These are phyloP conservation scores for Cyclostephanos tholiformis DNA, from an alignment of 108 stramenopile species.

Conservation along the genomic window DNA sequence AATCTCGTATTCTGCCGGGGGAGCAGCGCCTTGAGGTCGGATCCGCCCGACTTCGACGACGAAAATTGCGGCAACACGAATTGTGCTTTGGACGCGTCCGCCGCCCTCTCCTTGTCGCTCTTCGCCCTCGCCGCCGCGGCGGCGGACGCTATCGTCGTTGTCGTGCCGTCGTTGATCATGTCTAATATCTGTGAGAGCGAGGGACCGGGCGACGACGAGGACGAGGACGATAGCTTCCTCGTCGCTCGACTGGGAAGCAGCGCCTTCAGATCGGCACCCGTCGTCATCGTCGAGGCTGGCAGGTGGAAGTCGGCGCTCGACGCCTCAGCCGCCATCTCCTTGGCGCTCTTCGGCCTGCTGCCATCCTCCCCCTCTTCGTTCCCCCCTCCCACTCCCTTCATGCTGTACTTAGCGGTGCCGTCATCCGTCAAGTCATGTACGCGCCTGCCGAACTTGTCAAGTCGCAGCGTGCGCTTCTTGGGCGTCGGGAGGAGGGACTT, in stretches of 20 bases:
- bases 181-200: too few species aligned
- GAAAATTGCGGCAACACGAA: too few species aligned
- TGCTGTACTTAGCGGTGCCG: neutral
- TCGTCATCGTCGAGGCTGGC: neutral
- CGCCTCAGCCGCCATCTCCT: neutral
- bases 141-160: too few species aligned
- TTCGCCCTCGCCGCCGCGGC: too few species aligned
- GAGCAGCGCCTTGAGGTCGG: slow-evolving; percentile 6
- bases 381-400: neutral
- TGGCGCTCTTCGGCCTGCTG: slow-evolving; percentile 1
- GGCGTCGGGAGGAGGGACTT: neutral
- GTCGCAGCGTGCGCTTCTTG: neutral
- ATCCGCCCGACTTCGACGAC: neutral
- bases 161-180: too few species aligned
- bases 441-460: slow-evolving; percentile 6
- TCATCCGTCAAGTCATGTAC: neutral
- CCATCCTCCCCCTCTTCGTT: too few species aligned
- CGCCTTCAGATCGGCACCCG: too few species aligned
- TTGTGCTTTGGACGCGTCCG: too few species aligned
- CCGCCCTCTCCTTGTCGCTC: too few species aligned
- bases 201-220: too few species aligned
- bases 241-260: too few species aligned
- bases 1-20: slow-evolving; percentile 9
- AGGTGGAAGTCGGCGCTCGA: slow-evolving; percentile 1
- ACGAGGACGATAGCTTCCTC: too few species aligned